Percentiles rank a stretch among this genome's conserved stretches.
phyloP scores from a whole-genome alignment of 495 filamentous ascomycete genomes.

The Podospora pseudocomata region DNA sequence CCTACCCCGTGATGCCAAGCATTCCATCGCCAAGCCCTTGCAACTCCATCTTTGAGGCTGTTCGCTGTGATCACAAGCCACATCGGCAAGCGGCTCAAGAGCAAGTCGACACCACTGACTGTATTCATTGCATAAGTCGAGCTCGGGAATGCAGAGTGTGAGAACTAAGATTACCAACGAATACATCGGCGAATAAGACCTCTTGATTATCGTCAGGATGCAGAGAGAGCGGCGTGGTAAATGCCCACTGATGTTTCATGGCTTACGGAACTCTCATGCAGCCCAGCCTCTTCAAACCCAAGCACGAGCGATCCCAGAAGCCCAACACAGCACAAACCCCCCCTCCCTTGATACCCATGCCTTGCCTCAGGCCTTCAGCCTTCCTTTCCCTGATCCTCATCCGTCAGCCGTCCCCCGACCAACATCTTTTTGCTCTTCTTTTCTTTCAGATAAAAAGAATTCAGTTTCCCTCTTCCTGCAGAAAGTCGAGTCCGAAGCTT shows the following conservation, averaged over 20 bases:
- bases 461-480: background rate
- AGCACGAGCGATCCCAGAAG: background rate
- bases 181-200: background rate
- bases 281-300: conserved; percentile 11
- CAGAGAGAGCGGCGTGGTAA: background rate
- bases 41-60: background rate
- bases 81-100: background rate
- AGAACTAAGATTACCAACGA: background rate
- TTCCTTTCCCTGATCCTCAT: background rate
- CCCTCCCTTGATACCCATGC: conserved; percentile 2
- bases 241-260: conserved; percentile 7
- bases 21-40: background rate
- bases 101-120: background rate
- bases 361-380: conserved; percentile 4
- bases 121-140: background rate
- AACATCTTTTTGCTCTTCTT: background rate
- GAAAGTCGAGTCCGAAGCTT: background rate
- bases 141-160: background rate
- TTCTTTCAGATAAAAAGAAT: background rate
- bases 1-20: background rate
- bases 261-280: conserved; percentile 1
- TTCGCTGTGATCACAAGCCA: background rate
- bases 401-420: background rate
- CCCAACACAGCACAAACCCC: background rate
- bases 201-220: background rate